phyloP scores from a whole-genome alignment of 495 filamentous ascomycete species.

The Aspergillus conjunctus region DNA sequence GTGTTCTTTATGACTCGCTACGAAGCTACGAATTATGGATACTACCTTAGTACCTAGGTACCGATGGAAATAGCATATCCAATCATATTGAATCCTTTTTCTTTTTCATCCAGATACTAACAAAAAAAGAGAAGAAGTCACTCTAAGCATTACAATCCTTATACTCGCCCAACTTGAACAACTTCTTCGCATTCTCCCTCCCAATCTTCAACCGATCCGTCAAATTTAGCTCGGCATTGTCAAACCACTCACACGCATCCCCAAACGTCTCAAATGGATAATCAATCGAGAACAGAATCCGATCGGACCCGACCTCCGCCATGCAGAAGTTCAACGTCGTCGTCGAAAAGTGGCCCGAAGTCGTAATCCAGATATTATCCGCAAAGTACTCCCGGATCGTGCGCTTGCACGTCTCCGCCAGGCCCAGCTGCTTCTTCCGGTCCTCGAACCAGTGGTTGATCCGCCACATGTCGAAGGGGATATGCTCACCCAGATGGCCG shows the following conservation, averaged over 20 bases:
- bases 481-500: slow-evolving; percentile 67
- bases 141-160: slow-evolving; percentile 40
- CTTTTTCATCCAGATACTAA: slow-evolving; percentile 3
- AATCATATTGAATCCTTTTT: too few species aligned
- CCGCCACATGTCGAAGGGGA: slow-evolving; percentile 66
- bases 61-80: too few species aligned
- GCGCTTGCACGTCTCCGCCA: slow-evolving; percentile 49
- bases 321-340: slow-evolving; percentile 54
- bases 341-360: slow-evolving; percentile 62
- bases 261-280: slow-evolving; percentile 56
- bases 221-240: slow-evolving; percentile 47
- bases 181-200: slow-evolving; percentile 54
- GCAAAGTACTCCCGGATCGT: slow-evolving; percentile 61
- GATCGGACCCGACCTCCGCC: slow-evolving; percentile 45
- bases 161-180: slow-evolving; percentile 52
- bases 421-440: slow-evolving; percentile 47
- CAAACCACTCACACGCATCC: slow-evolving; percentile 59
- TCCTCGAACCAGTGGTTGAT: slow-evolving; percentile 61
- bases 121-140: background rate
- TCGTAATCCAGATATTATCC: slow-evolving; percentile 66
- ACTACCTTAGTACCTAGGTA: too few species aligned
- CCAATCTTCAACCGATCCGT: slow-evolving; percentile 52
- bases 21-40: too few species aligned
- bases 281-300: slow-evolving; percentile 54
- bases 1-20: too few species aligned